A percentile compares a stretch with the other conserved stretches of the same genome.
Conservation (phyloP, 1,284 basidiomycete genomes). For the Leccinum subfulvum region DNA sequence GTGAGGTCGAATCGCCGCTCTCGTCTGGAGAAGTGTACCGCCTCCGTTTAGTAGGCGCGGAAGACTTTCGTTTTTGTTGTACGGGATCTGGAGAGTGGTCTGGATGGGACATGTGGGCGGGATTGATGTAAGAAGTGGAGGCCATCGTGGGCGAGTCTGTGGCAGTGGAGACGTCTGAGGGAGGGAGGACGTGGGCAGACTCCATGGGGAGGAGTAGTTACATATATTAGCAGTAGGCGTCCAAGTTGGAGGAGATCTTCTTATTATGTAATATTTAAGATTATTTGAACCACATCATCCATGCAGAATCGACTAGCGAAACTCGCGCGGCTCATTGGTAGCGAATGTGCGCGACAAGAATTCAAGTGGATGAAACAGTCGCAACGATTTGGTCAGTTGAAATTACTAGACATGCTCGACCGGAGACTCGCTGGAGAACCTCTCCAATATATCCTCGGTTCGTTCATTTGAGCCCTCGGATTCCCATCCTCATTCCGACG, state of each 20-base stretch:
- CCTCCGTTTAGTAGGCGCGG: constrained; percentile 38
- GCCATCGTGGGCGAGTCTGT: constrained; percentile 8
- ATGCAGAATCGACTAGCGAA: constrained; percentile 25
- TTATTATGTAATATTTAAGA: constrained; percentile 17
- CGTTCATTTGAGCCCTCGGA: constrained; percentile 18
- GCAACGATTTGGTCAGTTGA: constrained; percentile 22
- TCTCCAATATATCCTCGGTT: constrained; percentile 89
- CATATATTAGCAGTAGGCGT: constrained; percentile 16
- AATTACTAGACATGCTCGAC: constrained; percentile 43
- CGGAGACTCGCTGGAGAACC: constrained; percentile 71
- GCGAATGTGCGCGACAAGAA: constrained; percentile 49
- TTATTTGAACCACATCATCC: neutral
- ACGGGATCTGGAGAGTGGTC: constrained; percentile 14
- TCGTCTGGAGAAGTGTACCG: constrained; percentile 48
- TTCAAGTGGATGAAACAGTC: constrained; percentile 60
- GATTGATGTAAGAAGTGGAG: constrained; percentile 26
- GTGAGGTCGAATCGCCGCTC: constrained; percentile 44
- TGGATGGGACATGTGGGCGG: constrained; percentile 26
- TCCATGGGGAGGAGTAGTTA: constrained; percentile 14
- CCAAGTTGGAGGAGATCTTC: constrained; percentile 13
- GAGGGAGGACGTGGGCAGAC: constrained; percentile 9
- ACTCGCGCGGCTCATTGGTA: constrained; percentile 43
- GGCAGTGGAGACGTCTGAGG: constrained; percentile 3
- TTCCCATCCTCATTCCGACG: constrained; percentile 11
- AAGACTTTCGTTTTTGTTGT: constrained; percentile 17